Evolutionary conservation across 164 flowering plant species (phyloP).

Genomic region (Liriodendron chinense): DNA sequence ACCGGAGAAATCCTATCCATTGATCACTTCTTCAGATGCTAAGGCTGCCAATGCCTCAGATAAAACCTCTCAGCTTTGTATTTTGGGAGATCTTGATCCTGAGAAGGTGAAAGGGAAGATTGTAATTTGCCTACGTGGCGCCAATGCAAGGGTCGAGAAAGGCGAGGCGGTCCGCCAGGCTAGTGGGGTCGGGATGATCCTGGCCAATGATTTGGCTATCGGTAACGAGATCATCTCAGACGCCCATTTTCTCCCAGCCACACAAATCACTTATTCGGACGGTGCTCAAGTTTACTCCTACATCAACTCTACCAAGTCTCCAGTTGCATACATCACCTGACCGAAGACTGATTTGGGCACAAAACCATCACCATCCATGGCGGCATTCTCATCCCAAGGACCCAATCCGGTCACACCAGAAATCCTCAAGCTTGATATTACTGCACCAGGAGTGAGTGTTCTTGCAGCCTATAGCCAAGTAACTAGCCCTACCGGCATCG

Average conservation of each 20-base stretch:
- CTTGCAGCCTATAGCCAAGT: too few species aligned
- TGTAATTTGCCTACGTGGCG: conserved; percentile 52
- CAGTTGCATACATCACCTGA: too few species aligned
- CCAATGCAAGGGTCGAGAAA: conserved; percentile 36
- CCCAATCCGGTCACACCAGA: too few species aligned
- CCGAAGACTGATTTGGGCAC: too few species aligned
- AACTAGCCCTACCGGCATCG: too few species aligned
- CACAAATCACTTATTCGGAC: conserved; percentile 37
- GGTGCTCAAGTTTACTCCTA: conserved; percentile 38
- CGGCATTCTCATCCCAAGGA: too few species aligned
- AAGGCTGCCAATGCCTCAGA: conserved; percentile 17
- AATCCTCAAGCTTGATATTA: too few species aligned
- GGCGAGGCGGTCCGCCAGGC: conserved; percentile 33
- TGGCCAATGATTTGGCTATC: conserved; percentile 29
- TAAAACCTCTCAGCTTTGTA: conserved; percentile 20
- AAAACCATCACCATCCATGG: too few species aligned
- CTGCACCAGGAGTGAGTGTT: too few species aligned
- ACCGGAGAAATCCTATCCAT: conserved; percentile 31
- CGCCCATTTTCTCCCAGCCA: conserved; percentile 47
- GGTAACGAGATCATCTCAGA: conserved; percentile 41
- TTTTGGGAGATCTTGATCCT: conserved; percentile 35
- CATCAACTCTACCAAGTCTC: conserved; percentile 51
- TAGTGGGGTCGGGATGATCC: conserved; percentile 61
- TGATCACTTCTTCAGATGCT: conserved; percentile 33
- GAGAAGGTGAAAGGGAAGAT: conserved; percentile 58